Evolutionary conservation across 2,329 filamentous ascomycete genomes (phyloP), one percentile per base, ranked within the genome.

Genomic region (Xylaria sp.): DNA sequence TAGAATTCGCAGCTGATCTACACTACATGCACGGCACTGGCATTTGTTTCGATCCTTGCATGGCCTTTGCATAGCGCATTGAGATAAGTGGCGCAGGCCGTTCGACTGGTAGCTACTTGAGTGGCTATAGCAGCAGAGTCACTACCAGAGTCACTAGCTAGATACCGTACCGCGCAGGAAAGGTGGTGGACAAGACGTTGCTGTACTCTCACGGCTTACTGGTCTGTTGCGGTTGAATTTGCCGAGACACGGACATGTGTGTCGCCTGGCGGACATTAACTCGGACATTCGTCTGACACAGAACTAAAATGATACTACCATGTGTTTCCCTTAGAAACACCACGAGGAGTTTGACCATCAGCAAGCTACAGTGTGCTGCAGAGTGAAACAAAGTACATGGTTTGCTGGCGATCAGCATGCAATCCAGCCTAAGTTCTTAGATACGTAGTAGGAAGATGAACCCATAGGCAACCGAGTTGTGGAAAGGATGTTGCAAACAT

Each of bases 211-310:
- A 18, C 3, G 20, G 52, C 52, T 39, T 23, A 9, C 18, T 12
- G 39, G 55, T 31, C 13, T 31, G 46, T 31, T 48, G 23, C 13
- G 7, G 8, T 31, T 46, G 8, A 46, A 58, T 58, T 58, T 44
- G 25, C 56, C 56, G 56, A 58, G 56, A 58, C 56, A 58, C 25
- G 23, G 39, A 15, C 15, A 8, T 58, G 41, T 31, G 18, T 58
- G 25, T 28, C 41, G 25, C 8, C 39, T 23, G 39, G 3, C 56
- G 56, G 56, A 31, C n/a, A 58, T 31, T 58, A 44, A 46, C 39
- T 58, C 56, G 56, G 56, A 58, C 23, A 58, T 58, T 58, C 15
- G 39, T 31, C 23, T n/a, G 10, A 31, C 25, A 58, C 56, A 31
- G 6, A 58, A 31, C 23, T 44, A 57, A 10, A 57, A 41, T n/a